phyloP scores from a whole-genome alignment of 2,329 filamentous ascomycete species.

The Sporothrix sp. region DNA sequence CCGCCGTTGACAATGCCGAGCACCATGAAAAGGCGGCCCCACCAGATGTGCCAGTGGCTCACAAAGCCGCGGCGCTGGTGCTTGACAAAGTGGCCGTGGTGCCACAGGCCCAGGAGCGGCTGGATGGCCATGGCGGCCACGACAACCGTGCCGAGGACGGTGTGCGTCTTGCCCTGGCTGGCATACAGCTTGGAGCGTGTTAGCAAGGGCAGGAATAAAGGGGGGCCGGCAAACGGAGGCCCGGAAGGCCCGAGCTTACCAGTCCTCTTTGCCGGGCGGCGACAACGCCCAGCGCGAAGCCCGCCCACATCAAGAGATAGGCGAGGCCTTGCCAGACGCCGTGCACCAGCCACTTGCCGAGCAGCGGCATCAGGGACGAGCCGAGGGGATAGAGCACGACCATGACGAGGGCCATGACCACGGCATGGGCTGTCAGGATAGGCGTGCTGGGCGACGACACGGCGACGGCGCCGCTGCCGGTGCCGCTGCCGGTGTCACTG shows the following conservation, averaged over 20 bases:
- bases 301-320: constrained; percentile 49
- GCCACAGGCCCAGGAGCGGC: constrained; percentile 46
- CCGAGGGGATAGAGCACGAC: constrained; percentile 51
- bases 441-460: constrained; percentile 17
- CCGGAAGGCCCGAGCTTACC: constrained; percentile 31
- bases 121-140: constrained; percentile 46
- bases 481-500: neutral
- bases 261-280: constrained; percentile 31
- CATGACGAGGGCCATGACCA: constrained; percentile 52
- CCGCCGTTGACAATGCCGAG: constrained; percentile 56
- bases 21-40: constrained; percentile 47
- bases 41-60: constrained; percentile 53
- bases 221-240: neutral
- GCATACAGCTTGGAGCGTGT: constrained; percentile 35
- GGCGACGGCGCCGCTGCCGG: constrained; percentile 13
- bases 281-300: constrained; percentile 47
- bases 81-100: constrained; percentile 45
- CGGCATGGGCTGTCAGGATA: constrained; percentile 40
- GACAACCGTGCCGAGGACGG: constrained; percentile 46
- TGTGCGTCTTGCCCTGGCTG: constrained; percentile 35
- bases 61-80: constrained; percentile 38
- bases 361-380: constrained; percentile 48
- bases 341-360: constrained; percentile 50
- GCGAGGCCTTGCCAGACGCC: constrained; percentile 44
- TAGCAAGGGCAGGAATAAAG: neutral